Base-by-base conservation (phyloP, 306 rosid genomes). In the Geum urbanum region DNA sequence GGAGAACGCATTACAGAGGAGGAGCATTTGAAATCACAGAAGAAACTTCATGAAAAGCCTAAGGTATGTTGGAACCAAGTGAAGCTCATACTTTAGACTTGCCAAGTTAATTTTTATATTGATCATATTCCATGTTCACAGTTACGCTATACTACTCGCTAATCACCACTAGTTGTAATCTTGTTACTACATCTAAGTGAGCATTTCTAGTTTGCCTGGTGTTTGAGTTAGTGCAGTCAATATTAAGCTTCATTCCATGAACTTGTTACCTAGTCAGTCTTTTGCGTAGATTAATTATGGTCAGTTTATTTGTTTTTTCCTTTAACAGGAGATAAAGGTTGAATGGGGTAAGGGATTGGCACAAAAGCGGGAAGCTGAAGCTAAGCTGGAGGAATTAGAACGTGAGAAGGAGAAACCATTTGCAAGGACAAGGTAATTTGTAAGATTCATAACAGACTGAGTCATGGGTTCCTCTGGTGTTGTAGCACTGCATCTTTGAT, bases 301-400 rank as follows among this genome's bases (percentile, higher is more conserved):
- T 66, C 35, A 9, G 66, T 66, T 51, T 55, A 9, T 19, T 64
- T 18, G 76, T 18, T 67, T 51, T 79, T 1, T 58, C 44, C 22
- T 4, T 82, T 67, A 69, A 53, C 73, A 90, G 97, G 98, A 90
- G 81, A 88, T 44, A 48, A 84, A 81, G 72, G 82, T 90, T 81
- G 97, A 94, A 84, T 94, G 96, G 96, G 97, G 96, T 49, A 94
- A 88, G 80, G 98, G 97, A 65, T 85, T 94, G 80, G 89, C 98
- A 76, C 98, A 87, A 83, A 94, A 88, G 87, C 83, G 95, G 85
- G 97, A 94, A 82, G 92, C 84, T 67, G 97, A 94, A 78, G 90
- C 86, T 60, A 89, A 64, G 78, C 69, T 83, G 41, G 80, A 88
- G 84, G 98, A 88, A 74, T 79, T 90, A 75, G 90, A 94, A 83